Evolutionary conservation across 2,329 filamentous ascomycete species (phyloP).

Genomic region (Colletotrichum sp.): DNA sequence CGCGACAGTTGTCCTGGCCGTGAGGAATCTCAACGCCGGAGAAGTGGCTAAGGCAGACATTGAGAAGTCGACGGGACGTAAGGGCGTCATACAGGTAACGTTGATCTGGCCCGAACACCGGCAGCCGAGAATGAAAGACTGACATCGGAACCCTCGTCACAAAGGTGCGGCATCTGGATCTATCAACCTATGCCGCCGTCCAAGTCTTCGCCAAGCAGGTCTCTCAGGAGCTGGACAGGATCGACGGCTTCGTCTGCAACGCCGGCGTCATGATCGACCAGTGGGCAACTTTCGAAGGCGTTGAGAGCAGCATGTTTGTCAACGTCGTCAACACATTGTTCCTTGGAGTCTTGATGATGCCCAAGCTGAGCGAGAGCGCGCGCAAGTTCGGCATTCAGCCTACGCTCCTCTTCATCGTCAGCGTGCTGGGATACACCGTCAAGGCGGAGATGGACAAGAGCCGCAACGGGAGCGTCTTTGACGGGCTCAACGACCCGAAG

Average conservation of each 20-base stretch:
- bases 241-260: constrained; percentile 43
- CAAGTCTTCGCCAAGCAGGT: constrained; percentile 35
- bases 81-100: not conserved
- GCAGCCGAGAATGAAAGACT: not conserved
- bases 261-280: constrained; percentile 35
- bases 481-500: constrained; percentile 31
- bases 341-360: constrained; percentile 24
- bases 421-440: constrained; percentile 12
- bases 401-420: constrained; percentile 28
- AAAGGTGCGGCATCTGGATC: constrained; percentile 35
- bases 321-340: constrained; percentile 29
- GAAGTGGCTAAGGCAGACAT: constrained; percentile 10
- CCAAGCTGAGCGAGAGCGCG: constrained; percentile 27
- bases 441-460: constrained; percentile 22
- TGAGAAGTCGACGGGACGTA: not conserved
- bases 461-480: constrained; percentile 27
- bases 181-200: constrained; percentile 40
- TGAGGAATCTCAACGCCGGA: constrained; percentile 24
- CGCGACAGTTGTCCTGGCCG: constrained; percentile 35
- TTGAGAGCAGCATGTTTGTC: constrained; percentile 51
- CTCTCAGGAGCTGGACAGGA: constrained; percentile 31
- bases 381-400: constrained; percentile 26
- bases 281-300: constrained; percentile 42
- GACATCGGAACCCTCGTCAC: not conserved
- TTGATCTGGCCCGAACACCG: not conserved